Conservation (phyloP, 768 basidiomycete species). For the Piloderma croceum region DNA sequence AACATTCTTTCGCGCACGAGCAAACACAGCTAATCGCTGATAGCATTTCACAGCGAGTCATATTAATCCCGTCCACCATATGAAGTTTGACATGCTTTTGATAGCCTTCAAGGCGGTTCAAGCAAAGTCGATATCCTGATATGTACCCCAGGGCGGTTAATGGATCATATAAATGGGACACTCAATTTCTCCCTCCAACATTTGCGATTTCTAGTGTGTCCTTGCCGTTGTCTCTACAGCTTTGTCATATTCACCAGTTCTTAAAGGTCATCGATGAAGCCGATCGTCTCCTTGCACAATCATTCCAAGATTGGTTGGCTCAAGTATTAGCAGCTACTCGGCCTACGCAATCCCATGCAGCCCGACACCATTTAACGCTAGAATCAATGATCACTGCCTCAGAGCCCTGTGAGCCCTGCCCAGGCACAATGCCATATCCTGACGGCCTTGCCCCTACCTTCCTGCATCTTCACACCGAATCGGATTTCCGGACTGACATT, state of each 20-base stretch:
- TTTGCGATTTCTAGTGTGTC: slow-evolving; percentile 82
- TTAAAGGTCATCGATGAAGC: slow-evolving; percentile 93
- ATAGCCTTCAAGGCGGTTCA: slow-evolving; percentile 74
- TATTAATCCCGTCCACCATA: background rate
- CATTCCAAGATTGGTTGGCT: slow-evolving; percentile 92
- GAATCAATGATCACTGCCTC: slow-evolving; percentile 4
- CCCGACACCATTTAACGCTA: slow-evolving; percentile 5
- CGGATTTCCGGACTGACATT: slow-evolving; percentile 41
- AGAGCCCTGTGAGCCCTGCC: slow-evolving; percentile 2
- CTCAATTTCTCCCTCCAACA: slow-evolving; percentile 90
- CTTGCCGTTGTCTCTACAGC: background rate
- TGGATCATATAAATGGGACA: slow-evolving; percentile 88
- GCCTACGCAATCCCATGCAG: slow-evolving; percentile 23
- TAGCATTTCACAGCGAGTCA: slow-evolving; percentile 42
- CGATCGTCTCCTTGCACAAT: slow-evolving; percentile 90
- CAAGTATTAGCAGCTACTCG: slow-evolving; percentile 75
- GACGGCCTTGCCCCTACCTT: slow-evolving; percentile 65
- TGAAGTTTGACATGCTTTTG: slow-evolving; percentile 4
- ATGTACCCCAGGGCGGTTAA: slow-evolving; percentile 91
- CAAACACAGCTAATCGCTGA: slow-evolving; percentile 75
- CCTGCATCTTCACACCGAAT: slow-evolving; percentile 35
- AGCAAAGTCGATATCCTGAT: slow-evolving; percentile 92
- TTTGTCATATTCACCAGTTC: background rate
- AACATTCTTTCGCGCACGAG: slow-evolving; percentile 91
- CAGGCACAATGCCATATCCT: slow-evolving; percentile 31